Conservation (phyloP, 2,329 filamentous ascomycete genomes). For the Alternaria ethzedia region DNA sequence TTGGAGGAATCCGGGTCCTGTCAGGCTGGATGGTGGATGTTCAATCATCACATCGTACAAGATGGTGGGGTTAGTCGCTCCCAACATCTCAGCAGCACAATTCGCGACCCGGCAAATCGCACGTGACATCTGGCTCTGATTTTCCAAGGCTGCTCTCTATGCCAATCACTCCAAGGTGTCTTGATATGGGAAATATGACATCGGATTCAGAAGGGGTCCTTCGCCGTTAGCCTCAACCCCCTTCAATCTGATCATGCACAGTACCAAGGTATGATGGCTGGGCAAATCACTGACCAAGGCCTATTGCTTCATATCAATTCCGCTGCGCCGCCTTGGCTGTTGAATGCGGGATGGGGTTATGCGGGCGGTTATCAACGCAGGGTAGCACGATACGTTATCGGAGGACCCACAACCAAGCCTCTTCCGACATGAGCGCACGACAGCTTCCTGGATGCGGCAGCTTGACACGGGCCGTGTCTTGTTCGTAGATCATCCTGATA, state of each 20-base stretch:
- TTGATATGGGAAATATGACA: background rate
- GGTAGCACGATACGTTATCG: constrained; percentile 19
- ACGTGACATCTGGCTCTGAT: background rate
- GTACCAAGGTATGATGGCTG: background rate
- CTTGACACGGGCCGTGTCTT: background rate
- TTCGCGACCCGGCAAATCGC: background rate
- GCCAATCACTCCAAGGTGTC: background rate
- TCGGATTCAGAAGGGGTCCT: background rate
- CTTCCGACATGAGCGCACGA: constrained; percentile 8
- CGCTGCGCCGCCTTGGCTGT: constrained; percentile 13
- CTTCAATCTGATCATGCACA: background rate
- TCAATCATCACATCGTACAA: background rate
- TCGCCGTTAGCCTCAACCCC: background rate
- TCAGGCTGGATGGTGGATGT: background rate
- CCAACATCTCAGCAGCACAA: background rate
- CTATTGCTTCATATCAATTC: background rate
- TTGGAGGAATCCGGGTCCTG: background rate
- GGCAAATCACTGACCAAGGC: background rate
- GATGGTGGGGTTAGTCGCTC: background rate
- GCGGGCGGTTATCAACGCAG: constrained; percentile 18
- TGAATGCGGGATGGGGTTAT: constrained; percentile 17
- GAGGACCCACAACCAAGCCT: background rate
- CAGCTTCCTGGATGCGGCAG: constrained; percentile 9
- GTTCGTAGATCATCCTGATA: background rate
- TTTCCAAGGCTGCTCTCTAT: background rate